Evolutionary conservation across 164 flowering plant species (phyloP).

Genomic region (Umbilicus rupestris): DNA sequence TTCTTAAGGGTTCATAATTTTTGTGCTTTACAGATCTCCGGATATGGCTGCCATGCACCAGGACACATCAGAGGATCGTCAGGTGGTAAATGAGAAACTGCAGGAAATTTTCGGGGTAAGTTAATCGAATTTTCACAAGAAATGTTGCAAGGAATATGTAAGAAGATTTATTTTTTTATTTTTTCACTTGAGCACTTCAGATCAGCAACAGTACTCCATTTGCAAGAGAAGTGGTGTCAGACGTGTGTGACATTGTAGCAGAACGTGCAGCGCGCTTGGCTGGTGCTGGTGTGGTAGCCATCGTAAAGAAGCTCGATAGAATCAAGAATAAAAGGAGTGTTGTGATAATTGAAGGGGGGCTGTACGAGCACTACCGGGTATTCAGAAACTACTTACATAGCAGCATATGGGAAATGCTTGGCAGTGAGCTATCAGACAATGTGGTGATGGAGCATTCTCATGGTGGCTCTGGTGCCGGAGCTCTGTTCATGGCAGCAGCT

Average conservation of each 20-base stretch:
- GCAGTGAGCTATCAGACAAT: constrained; percentile 34
- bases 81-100: constrained; percentile 39
- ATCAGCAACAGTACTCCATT: constrained; percentile 27
- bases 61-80: constrained; percentile 51
- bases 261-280: constrained; percentile 58
- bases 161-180: not conserved
- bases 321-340: constrained; percentile 27
- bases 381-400: constrained; percentile 50
- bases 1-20: not conserved
- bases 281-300: constrained; percentile 55
- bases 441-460: constrained; percentile 40
- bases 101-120: constrained; percentile 38
- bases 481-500: constrained; percentile 54
- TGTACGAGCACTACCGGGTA: constrained; percentile 52
- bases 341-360: constrained; percentile 47
- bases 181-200: constrained; percentile 17
- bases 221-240: constrained; percentile 38
- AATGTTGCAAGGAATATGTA: not conserved
- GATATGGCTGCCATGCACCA: constrained; percentile 79
- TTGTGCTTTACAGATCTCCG: constrained; percentile 28
- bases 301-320: constrained; percentile 45
- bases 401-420: constrained; percentile 62
- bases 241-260: constrained; percentile 50
- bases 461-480: constrained; percentile 50
- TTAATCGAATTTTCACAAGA: not conserved